Conservation (phyloP, 495 filamentous ascomycete species). For the Stereocaulon alpinum region DNA sequence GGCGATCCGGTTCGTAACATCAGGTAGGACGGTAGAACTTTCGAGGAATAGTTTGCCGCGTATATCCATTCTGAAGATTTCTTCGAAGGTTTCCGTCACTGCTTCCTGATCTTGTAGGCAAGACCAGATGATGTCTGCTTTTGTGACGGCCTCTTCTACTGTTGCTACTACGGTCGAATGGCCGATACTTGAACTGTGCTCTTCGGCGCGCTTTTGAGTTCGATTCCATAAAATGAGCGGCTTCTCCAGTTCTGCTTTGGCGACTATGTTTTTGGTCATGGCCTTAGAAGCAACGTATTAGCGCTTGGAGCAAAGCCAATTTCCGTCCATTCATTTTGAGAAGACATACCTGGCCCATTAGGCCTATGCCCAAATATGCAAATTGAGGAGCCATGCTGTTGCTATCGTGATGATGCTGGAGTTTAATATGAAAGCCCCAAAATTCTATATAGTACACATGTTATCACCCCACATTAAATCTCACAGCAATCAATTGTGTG, state of each 20-base stretch:
- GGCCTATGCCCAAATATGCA: constrained; percentile 1
- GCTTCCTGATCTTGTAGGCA: neutral
- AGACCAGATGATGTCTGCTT: constrained; percentile 37
- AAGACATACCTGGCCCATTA: constrained; percentile 1
- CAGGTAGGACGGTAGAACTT: constrained; percentile 38
- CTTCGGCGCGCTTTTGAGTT: constrained; percentile 34
- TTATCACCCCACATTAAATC: no score
- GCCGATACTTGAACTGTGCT: constrained; percentile 29
- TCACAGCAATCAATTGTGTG: no score
- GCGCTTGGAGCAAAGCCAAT: neutral
- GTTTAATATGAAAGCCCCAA: neutral
- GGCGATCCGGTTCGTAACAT: constrained; percentile 31
- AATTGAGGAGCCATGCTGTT: neutral
- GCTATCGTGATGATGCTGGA: no score
- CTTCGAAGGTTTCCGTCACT: constrained; percentile 17
- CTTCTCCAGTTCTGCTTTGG: constrained; percentile 25
- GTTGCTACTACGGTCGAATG: constrained; percentile 26
- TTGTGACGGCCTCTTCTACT: constrained; percentile 30
- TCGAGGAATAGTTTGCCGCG: constrained; percentile 41
- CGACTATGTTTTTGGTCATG: constrained; percentile 25
- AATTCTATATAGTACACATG: neutral
- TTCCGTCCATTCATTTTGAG: neutral
- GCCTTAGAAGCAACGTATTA: neutral
- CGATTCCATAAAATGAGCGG: constrained; percentile 36
- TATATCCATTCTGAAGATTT: constrained; percentile 30